Conservation (phyloP, 208 protist genomes). For the Trypanosoma caninum region DNA sequence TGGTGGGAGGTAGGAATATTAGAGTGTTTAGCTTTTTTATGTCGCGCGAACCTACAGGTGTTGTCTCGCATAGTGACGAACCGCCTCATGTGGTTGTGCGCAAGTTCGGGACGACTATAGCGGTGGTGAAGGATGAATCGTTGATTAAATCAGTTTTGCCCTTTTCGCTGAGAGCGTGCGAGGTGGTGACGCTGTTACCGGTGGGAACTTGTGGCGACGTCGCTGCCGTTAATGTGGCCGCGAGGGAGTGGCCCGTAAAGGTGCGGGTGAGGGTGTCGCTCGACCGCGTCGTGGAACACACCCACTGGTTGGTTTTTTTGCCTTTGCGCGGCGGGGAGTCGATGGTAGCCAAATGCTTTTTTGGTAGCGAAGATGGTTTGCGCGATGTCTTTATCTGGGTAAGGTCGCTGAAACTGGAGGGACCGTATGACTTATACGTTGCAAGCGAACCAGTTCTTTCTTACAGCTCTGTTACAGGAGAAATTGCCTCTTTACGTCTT, state of each 20-base stretch:
- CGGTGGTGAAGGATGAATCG: conserved; percentile 12
- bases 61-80: conserved; percentile 1
- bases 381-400: conserved; percentile 9
- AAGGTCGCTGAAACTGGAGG: neutral
- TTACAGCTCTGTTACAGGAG: neutral
- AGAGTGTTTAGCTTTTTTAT: neutral
- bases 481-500: conserved; percentile 2
- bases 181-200: conserved; percentile 3
- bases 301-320: conserved; percentile 27
- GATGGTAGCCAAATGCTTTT: conserved; percentile 4
- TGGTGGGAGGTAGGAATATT: neutral
- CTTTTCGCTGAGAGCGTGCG: conserved; percentile 28
- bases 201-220: neutral
- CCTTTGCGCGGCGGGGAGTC: neutral
- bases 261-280: conserved; percentile 21
- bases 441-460: conserved; percentile 21
- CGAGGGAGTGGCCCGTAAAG: conserved; percentile 17
- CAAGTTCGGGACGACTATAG: conserved; percentile 19
- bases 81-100: conserved; percentile 25
- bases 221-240: neutral
- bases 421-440: conserved; percentile 9
- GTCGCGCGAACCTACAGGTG: neutral
- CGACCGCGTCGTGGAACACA: neutral
- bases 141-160: conserved; percentile 18
- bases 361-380: conserved; percentile 16